phyloP scores from a whole-genome alignment of 192 early-diverging fungal species.

The Entomortierella lignicola region DNA sequence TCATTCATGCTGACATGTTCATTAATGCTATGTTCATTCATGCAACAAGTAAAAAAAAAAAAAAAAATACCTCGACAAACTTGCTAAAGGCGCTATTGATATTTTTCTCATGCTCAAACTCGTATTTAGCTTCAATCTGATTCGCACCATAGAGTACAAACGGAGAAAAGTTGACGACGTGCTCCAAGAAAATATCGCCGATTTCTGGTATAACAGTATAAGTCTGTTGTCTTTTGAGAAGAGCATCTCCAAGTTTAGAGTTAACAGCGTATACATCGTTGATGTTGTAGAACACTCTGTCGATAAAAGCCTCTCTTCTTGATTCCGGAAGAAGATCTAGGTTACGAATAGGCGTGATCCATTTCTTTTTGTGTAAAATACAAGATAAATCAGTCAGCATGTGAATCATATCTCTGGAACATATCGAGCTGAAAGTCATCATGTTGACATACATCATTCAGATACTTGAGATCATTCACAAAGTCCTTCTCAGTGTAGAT shows the following conservation, averaged over 20 bases:
- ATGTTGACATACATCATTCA: slow-evolving; percentile 69
- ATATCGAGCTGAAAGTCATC: neutral
- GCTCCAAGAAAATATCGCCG: slow-evolving; percentile 85
- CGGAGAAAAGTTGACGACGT: slow-evolving; percentile 76
- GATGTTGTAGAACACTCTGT: slow-evolving; percentile 85
- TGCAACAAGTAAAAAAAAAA: neutral
- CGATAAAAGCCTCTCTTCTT: slow-evolving; percentile 77
- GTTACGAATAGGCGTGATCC: slow-evolving; percentile 71
- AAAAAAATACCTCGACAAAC: slow-evolving; percentile 75
- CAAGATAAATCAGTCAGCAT: too few relatives aligned
- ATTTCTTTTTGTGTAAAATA: slow-evolving; percentile 56
- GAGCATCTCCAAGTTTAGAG: slow-evolving; percentile 66
- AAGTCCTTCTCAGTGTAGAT: slow-evolving; percentile 93
- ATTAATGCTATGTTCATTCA: too few relatives aligned
- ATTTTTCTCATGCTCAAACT: slow-evolving; percentile 83
- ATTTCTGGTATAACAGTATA: slow-evolving; percentile 81
- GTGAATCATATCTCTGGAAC: too few relatives aligned
- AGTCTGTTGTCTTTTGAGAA: slow-evolving; percentile 73
- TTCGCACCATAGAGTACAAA: slow-evolving; percentile 91
- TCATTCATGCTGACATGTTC: too few relatives aligned
- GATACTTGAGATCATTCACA: slow-evolving; percentile 85
- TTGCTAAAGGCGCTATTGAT: slow-evolving; percentile 73
- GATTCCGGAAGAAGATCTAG: slow-evolving; percentile 73
- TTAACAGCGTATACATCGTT: slow-evolving; percentile 72
- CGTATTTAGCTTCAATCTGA: slow-evolving; percentile 84